phyloP scores from a whole-genome alignment of 108 stramenopile species.

The Pseudonitzschia multiseries region DNA sequence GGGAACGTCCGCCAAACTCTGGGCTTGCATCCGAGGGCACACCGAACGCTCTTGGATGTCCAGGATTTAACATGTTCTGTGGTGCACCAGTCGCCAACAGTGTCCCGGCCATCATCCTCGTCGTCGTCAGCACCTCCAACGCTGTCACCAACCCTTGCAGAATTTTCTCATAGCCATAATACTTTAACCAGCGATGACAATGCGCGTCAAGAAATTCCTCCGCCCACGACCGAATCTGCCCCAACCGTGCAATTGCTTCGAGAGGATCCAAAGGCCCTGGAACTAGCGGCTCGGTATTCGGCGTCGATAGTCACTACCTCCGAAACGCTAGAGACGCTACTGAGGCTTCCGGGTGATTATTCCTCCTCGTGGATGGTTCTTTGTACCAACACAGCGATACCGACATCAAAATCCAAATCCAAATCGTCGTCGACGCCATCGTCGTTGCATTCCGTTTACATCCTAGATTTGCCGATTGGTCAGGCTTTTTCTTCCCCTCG shows the following conservation, averaged over 20 bases:
- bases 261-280: conserved; percentile 24
- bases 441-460: background rate
- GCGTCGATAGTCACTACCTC: conserved; percentile 31
- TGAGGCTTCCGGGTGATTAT: conserved; percentile 28
- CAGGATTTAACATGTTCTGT: conserved; percentile 15
- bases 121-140: background rate
- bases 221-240: conserved; percentile 1
- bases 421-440: background rate
- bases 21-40: conserved; percentile 5
- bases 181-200: background rate
- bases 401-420: background rate
- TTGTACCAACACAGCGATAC: background rate
- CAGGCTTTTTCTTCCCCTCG: conserved; percentile 27
- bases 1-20: conserved; percentile 34
- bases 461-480: conserved; percentile 26
- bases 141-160: background rate
- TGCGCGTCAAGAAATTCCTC: conserved; percentile 2
- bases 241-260: conserved; percentile 7
- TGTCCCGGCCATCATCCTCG: background rate
- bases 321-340: conserved; percentile 28
- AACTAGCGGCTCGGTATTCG: conserved; percentile 23
- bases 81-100: conserved; percentile 1
- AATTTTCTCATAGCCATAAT: background rate
- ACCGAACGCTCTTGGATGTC: conserved; percentile 3
- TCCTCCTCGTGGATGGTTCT: conserved; percentile 23